Percentiles rank a stretch among this genome's conserved stretches.
phyloP scores from a whole-genome alignment of 345 rosid species.

The Murraya koenigii region DNA sequence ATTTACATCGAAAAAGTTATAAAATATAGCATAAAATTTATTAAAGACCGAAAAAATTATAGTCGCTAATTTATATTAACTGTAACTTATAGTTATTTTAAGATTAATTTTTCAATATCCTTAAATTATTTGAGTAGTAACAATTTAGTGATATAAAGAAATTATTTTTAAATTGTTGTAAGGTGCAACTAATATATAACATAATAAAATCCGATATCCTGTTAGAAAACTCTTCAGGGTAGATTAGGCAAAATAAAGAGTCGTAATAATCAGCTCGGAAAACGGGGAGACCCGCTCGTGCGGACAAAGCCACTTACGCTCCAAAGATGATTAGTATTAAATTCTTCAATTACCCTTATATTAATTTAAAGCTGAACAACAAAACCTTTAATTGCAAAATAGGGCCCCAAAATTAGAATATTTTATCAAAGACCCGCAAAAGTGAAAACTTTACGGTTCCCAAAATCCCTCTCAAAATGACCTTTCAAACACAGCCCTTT shows the following conservation, averaged over 20 bases:
- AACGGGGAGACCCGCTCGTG: constrained; percentile 70
- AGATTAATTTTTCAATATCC: too few species aligned
- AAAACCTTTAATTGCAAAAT: constrained; percentile 17
- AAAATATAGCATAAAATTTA: too few species aligned
- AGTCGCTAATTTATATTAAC: too few species aligned
- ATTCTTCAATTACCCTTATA: constrained; percentile 6
- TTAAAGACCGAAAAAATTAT: too few species aligned
- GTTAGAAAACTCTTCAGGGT: neutral
- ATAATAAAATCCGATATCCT: too few species aligned
- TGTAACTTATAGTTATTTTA: too few species aligned
- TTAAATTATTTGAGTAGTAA: too few species aligned
- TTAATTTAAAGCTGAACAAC: constrained; percentile 21
- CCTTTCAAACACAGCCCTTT: neutral
- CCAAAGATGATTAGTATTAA: constrained; percentile 5
- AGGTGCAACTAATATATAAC: too few species aligned
- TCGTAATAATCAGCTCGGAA: constrained; percentile 44
- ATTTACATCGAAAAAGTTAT: too few species aligned
- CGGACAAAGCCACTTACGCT: constrained; percentile 51
- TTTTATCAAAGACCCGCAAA: constrained; percentile 19
- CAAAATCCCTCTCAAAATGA: neutral
- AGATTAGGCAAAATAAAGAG: constrained; percentile 18
- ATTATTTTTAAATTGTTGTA: too few species aligned
- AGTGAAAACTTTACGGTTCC: neutral
- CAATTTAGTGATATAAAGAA: too few species aligned
- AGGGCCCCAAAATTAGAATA: constrained; percentile 10